These are phyloP conservation scores for Heritiera fomes DNA, from an alignment of 345 rosid genomes.

Conservation along the genomic window DNA sequence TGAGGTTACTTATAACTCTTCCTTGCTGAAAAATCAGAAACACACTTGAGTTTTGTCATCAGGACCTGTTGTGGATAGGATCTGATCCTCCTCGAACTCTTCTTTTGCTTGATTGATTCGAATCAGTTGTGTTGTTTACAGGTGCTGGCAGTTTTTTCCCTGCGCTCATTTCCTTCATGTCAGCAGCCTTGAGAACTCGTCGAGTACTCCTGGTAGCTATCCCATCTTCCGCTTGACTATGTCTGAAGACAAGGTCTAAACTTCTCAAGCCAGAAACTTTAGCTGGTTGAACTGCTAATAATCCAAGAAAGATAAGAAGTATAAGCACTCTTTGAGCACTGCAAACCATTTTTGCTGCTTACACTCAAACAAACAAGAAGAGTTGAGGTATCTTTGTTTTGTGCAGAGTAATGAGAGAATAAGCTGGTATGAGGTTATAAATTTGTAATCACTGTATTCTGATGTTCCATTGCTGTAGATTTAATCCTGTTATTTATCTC, in stretches of 20 bases:
- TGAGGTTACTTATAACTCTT: slow-evolving; percentile 11
- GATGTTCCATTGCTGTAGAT: slow-evolving; percentile 60
- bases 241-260: slow-evolving; percentile 31
- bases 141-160: slow-evolving; percentile 32
- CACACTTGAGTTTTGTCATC: slow-evolving; percentile 22
- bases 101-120: slow-evolving; percentile 72
- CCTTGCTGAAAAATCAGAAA: slow-evolving; percentile 23
- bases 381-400: slow-evolving; percentile 37
- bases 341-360: slow-evolving; percentile 34
- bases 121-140: slow-evolving; percentile 42
- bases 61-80: slow-evolving; percentile 83
- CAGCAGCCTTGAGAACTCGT: slow-evolving; percentile 43
- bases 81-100: slow-evolving; percentile 73
- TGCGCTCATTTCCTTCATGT: slow-evolving; percentile 36
- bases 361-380: slow-evolving; percentile 38
- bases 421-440: slow-evolving; percentile 30
- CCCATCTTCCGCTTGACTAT: slow-evolving; percentile 31
- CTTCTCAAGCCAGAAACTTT: slow-evolving; percentile 42
- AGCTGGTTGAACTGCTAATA: slow-evolving; percentile 47
- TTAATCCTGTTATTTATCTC: slow-evolving; percentile 50
- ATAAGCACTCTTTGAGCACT: slow-evolving; percentile 45
- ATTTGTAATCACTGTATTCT: slow-evolving; percentile 32
- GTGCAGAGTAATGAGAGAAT: slow-evolving; percentile 41
- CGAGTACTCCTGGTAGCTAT: slow-evolving; percentile 28
- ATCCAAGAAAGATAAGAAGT: slow-evolving; percentile 52